Base-by-base conservation (phyloP, 2,329 filamentous ascomycete species). In the Colletotrichum navitas region DNA sequence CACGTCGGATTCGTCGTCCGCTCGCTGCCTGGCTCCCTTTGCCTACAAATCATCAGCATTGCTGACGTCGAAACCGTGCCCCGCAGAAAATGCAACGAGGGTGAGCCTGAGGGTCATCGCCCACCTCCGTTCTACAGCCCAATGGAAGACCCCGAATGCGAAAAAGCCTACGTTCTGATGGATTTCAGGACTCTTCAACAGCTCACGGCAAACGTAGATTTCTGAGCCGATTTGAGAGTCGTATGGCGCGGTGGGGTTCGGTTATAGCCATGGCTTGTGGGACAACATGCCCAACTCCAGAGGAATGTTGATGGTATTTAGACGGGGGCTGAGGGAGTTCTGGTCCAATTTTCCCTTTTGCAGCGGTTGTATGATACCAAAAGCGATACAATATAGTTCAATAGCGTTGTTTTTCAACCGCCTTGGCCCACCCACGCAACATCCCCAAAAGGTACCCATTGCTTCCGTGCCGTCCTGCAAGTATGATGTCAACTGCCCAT, bases 161-260 rank as follows among this genome's bases (percentile, higher is more conserved):
- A 54, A 32, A 54, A 54, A 21, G 51, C 8, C 8, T 32, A 54
- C 16, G 51, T 54, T 1, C 2, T 54, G 51, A 54, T 54, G 51
- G 51, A 54, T n/a, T 54, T 54, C 51, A 16, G 51, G 3, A 54
- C 51, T 29, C 51, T 54, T 11, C 51, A 54, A 32, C 51, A 54
- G 16, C 51, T 54, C 3, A 34, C 51, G 10, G 26, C 16, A 54
- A 8, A 5, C 26, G 18, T 32, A 26, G 8, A 54, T 5, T 21
- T 32, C 16, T 54, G 8, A 34, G 16, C 16, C 16, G 29, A 11
- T 54, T 32, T 18, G 16, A 5, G 51, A 5, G 10, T 10, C 18
- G 26, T 21, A 21, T n/a, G 26, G 51, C 18, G 3, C 5, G 29
- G 8, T 16, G 7, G 18, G 51, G 18, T 14, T 29, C 10, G 16